These are phyloP conservation scores for Solanum chacoense DNA, from an alignment of 305 asterid genomes.

Conservation along the genomic window DNA sequence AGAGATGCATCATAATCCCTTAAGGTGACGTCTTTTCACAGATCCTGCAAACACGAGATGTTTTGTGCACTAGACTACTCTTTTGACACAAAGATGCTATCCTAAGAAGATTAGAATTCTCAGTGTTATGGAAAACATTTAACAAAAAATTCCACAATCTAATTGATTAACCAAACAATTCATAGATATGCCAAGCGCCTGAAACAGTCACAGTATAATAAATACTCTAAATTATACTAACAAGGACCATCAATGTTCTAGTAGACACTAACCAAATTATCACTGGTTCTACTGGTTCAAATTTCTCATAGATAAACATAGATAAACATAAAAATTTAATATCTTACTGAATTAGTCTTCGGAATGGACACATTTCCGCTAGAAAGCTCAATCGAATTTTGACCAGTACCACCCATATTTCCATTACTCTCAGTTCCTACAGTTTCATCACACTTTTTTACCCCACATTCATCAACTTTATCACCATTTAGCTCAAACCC, in stretches of 20 bases:
- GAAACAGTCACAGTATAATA: not conserved
- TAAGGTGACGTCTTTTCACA: not conserved
- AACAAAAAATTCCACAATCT: not conserved
- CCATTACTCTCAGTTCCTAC: not conserved
- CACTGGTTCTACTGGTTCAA: not conserved
- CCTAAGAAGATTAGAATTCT: constrained; percentile 3
- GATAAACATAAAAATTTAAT: not conserved
- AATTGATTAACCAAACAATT: not conserved
- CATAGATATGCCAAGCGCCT: not conserved
- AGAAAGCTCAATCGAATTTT: not conserved
- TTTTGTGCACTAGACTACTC: not conserved
- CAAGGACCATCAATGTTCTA: not conserved
- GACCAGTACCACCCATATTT: not conserved
- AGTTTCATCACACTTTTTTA: not conserved
- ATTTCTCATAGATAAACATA: not conserved
- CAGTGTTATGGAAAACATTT: constrained; percentile 1
- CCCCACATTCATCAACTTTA: not conserved
- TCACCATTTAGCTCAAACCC: not conserved
- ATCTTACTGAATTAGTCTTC: constrained; percentile 24
- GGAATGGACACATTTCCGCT: constrained; percentile 6
- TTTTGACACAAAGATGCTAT: not conserved
- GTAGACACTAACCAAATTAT: not conserved
- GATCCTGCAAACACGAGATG: not conserved
- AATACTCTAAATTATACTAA: not conserved
- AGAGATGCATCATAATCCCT: not conserved